Conservation (phyloP, 768 basidiomycete species). For the Harrya chromipes region DNA sequence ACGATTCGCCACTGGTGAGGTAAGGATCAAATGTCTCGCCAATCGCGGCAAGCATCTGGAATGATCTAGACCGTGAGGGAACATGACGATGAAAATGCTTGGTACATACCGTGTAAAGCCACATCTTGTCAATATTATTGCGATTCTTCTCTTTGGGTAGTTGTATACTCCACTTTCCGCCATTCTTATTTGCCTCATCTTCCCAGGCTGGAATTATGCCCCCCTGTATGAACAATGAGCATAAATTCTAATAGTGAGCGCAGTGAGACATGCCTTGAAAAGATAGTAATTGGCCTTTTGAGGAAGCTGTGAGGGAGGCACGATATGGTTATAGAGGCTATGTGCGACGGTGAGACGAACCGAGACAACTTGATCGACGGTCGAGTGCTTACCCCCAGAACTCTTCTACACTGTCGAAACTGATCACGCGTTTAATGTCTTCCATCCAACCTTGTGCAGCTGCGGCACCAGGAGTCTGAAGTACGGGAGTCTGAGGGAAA, state of each 20-base stretch:
- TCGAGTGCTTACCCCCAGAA: slow-evolving; percentile 85
- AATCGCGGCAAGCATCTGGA: slow-evolving; percentile 97
- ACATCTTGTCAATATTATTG: slow-evolving; percentile 84
- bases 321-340: slow-evolving; percentile 95
- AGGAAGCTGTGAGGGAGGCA: slow-evolving; percentile 89
- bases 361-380: not conserved
- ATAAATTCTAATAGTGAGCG: not conserved
- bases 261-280: slow-evolving; percentile 70
- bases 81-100: not conserved
- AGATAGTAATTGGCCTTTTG: slow-evolving; percentile 99
- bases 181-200: slow-evolving; percentile 93
- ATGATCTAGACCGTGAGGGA: slow-evolving; percentile 1
- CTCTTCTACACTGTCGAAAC: slow-evolving; percentile 95
- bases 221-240: slow-evolving; percentile 49
- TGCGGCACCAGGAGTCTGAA: slow-evolving; percentile 66
- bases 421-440: slow-evolving; percentile 94
- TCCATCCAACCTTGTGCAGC: slow-evolving; percentile 97
- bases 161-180: slow-evolving; percentile 99
- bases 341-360: slow-evolving; percentile 10
- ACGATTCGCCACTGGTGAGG: slow-evolving; percentile 46
- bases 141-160: slow-evolving; percentile 94
- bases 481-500: slow-evolving; percentile 70
- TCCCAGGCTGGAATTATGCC: slow-evolving; percentile 98
- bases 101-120: slow-evolving; percentile 86
- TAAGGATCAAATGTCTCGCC: slow-evolving; percentile 98